Base-by-base conservation (phyloP, 1,139 yeast species). In the Wickerhamomyces sp. region DNA sequence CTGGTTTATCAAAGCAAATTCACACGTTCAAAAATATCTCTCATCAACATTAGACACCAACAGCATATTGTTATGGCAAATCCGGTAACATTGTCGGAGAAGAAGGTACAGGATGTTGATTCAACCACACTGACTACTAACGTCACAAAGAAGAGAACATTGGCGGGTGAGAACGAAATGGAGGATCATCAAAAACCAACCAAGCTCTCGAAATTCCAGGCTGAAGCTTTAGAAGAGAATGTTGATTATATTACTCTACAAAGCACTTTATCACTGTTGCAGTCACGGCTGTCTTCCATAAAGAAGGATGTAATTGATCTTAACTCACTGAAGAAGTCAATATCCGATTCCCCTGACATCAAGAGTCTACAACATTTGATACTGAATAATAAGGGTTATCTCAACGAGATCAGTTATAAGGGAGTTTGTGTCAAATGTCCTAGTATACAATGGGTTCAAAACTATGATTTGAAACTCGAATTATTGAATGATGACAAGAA, bases 191-290 rank as follows among this genome's bases (percentile, higher is more conserved):
- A 13, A 4, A 27, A 23, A 8, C 6, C 23, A 33, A 31, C 30
- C 7, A 53, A 49, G 39, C 39, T 55, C 9, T 30, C 42, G 13
- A 35, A 30, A 30, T 55, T 58, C 36, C 58, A 49, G 32, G 7
- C 37, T 1, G 43, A 41, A n/a, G 45, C 48, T 2, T 42, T 58
- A 2, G 68, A 81, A 55, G 77, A 73, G 15, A 50, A 45, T 38
- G 44, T 57, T n/a, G 61, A 58, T 41, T 55, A 45, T 40, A 47
- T 55, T 6, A 41, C 60, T 1, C 44, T 57, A 3, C 47, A 54
- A 39, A 51, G 58, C 29, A 46, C 62, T 3, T 44, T 57, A 30
- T 50, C 54, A 3, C 42, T 58, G 14, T 46, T 58, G 1, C 48
- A 46, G 30, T 39, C 55, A 5, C 45, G 59, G 10, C 34, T 51